Evolutionary conservation across 805 yeast species (phyloP).

Genomic region (Helenozyma baotianmanensis): DNA sequence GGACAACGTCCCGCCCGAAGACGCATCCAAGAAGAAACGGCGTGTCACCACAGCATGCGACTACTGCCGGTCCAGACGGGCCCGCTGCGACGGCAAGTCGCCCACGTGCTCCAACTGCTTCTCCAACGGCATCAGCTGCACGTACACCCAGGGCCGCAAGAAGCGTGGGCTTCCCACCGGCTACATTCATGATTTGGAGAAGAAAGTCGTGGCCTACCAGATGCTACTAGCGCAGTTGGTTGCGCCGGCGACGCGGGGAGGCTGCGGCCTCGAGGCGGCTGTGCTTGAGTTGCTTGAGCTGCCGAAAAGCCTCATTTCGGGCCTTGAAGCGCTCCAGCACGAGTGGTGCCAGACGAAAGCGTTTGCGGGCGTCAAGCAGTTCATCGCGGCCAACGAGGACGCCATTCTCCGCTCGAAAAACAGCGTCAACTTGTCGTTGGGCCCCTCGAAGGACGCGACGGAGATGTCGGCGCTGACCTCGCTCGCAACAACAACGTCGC

Average conservation of each 20-base stretch:
- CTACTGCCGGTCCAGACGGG: conserved; percentile 18
- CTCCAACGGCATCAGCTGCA: conserved; percentile 11
- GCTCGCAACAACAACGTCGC: too few relatives aligned
- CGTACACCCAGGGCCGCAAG: conserved; percentile 15
- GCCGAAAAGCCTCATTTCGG: too few relatives aligned
- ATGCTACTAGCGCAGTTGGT: conserved; percentile 8
- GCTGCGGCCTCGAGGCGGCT: background rate
- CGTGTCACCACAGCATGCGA: conserved; percentile 24
- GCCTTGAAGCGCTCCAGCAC: too few relatives aligned
- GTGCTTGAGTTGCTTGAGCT: background rate
- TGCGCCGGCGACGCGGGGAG: conserved; percentile 1
- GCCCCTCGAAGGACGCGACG: too few relatives aligned
- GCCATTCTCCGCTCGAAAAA: background rate
- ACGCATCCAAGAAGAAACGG: conserved; percentile 10
- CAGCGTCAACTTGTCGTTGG: too few relatives aligned
- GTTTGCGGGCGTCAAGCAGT: background rate
- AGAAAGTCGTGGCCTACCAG: conserved; percentile 15
- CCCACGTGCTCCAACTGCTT: conserved; percentile 19
- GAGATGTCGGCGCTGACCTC: too few relatives aligned
- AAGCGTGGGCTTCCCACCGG: conserved; percentile 21
- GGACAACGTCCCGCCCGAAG: too few relatives aligned
- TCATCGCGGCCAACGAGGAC: background rate
- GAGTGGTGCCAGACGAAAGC: background rate
- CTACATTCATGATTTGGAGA: conserved; percentile 18
- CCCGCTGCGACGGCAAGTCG: conserved; percentile 21